These are phyloP conservation scores for Penicillium capsulatum DNA, from an alignment of 2,329 filamentous ascomycete species.

Conservation along the genomic window DNA sequence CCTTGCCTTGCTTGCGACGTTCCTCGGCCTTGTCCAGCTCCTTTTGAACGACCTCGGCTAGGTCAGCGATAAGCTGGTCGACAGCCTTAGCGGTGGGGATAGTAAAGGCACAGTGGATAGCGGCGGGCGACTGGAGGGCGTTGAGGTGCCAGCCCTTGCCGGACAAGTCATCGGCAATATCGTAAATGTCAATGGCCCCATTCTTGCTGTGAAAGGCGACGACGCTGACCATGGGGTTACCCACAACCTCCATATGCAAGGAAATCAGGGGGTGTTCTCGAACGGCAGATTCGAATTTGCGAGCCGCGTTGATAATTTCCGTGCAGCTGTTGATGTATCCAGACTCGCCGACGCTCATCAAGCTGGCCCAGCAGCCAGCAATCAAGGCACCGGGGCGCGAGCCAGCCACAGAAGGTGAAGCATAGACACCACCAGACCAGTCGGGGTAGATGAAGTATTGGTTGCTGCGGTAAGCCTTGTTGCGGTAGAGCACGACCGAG, in stretches of 20 bases:
- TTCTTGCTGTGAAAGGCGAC: conserved; percentile 78
- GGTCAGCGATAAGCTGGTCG: conserved; percentile 72
- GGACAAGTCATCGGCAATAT: conserved; percentile 85
- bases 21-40: conserved; percentile 79
- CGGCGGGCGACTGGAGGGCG: conserved; percentile 83
- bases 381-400: conserved; percentile 91
- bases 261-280: conserved; percentile 63
- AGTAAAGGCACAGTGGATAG: conserved; percentile 91
- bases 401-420: conserved; percentile 84
- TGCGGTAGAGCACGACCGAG: conserved; percentile 87
- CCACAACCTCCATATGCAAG: conserved; percentile 72
- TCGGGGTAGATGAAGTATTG: conserved; percentile 96
- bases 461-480: conserved; percentile 69
- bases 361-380: conserved; percentile 87
- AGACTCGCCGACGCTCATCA: conserved; percentile 81
- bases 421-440: conserved; percentile 95
- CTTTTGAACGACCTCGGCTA: conserved; percentile 53
- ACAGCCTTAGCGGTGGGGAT: conserved; percentile 76
- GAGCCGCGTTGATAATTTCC: conserved; percentile 80
- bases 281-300: conserved; percentile 74
- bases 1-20: conserved; percentile 58
- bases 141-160: conserved; percentile 91
- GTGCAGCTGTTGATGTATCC: conserved; percentile 85
- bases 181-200: conserved; percentile 77
- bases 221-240: conserved; percentile 82